phyloP scores from a whole-genome alignment of 352 stramenopile genomes.

The Globisporangium megalacanthum region DNA sequence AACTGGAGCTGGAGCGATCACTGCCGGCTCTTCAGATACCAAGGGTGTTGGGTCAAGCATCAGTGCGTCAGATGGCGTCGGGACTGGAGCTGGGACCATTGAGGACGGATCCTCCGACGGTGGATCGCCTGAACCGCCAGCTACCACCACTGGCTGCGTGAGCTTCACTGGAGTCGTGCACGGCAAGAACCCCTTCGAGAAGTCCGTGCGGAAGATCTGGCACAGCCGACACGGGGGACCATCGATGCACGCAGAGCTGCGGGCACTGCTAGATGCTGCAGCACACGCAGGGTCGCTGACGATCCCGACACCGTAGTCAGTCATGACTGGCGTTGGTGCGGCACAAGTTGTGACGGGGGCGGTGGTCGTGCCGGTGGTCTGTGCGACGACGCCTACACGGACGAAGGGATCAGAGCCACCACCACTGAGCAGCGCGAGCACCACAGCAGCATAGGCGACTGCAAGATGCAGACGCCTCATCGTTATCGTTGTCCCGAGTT shows the following conservation, averaged over 20 bases:
- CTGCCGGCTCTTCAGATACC: too few species aligned
- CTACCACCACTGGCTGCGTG: too few species aligned
- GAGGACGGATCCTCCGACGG: too few species aligned
- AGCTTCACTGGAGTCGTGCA: neutral
- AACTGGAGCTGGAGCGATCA: too few species aligned
- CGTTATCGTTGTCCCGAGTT: too few species aligned
- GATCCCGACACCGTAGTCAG: conserved; percentile 2
- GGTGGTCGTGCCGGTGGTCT: neutral
- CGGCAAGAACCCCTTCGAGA: neutral
- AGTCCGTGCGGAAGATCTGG: conserved; percentile 2
- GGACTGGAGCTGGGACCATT: too few species aligned
- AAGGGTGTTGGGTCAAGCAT: too few species aligned
- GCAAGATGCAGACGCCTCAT: neutral
- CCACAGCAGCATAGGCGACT: neutral
- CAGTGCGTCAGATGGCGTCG: too few species aligned
- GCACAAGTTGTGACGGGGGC: neutral
- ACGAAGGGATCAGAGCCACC: neutral
- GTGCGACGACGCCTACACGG: neutral
- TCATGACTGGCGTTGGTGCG: neutral
- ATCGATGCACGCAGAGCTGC: neutral
- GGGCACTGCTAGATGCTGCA: neutral
- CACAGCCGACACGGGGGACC: conserved; percentile 1
- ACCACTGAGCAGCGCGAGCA: neutral
- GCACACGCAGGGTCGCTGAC: neutral
- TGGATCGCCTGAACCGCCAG: too few species aligned